phyloP scores from a whole-genome alignment of 106 monocot species.

The Allium cepa region DNA sequence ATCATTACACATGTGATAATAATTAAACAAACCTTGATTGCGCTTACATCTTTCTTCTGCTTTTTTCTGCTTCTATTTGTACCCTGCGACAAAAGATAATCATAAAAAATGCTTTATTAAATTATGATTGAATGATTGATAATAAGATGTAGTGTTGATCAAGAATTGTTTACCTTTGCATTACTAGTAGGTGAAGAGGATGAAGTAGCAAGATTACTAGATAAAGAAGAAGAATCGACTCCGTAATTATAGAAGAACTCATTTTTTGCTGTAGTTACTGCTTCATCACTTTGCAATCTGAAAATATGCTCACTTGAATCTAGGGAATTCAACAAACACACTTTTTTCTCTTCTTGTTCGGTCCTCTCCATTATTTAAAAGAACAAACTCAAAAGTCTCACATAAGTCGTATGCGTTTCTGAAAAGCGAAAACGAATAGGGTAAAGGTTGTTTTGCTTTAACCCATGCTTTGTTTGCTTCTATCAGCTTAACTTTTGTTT shows the following conservation, averaged over 20 bases:
- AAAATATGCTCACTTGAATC: not conserved
- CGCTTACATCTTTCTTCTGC: not conserved
- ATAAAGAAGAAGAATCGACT: not conserved
- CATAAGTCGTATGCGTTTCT: not conserved
- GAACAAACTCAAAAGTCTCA: not conserved
- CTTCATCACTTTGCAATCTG: not conserved
- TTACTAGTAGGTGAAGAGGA: not conserved
- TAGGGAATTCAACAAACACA: not conserved
- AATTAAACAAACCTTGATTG: not conserved
- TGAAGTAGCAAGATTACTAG: not conserved
- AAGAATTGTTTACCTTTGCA: not conserved
- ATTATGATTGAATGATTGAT: not conserved
- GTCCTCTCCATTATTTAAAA: not conserved
- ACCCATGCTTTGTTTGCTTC: not conserved
- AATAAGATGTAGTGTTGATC: not conserved
- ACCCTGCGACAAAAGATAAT: not conserved
- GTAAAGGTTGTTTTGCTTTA: not conserved
- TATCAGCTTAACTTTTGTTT: no score
- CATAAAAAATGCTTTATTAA: not conserved
- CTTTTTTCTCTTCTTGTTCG: not conserved
- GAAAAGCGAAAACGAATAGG: not conserved
- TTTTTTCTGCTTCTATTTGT: not conserved
- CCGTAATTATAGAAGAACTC: not conserved
- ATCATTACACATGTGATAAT: not conserved
- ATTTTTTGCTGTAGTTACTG: not conserved